These are phyloP conservation scores for Stagonosporopsis vannaccii DNA, from an alignment of 2,329 filamentous ascomycete genomes.

Conservation along the genomic window DNA sequence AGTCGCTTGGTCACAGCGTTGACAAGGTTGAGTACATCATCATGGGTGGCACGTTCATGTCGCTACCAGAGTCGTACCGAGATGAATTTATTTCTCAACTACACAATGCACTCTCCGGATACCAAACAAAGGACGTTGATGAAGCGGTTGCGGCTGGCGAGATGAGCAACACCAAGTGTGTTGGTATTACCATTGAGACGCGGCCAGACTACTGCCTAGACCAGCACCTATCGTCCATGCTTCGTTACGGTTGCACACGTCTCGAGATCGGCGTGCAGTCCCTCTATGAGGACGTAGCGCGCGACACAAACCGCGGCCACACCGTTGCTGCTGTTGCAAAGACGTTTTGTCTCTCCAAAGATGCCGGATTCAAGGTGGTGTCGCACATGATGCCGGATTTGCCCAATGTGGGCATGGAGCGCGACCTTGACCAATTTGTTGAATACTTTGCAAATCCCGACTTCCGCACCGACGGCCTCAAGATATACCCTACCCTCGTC, in stretches of 20 bases:
- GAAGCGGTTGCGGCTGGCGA: slow-evolving; percentile 93
- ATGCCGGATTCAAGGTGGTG: slow-evolving; percentile 98
- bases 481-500: slow-evolving; percentile 97
- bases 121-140: slow-evolving; percentile 92
- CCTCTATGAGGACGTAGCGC: slow-evolving; percentile 96
- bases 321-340: slow-evolving; percentile 95
- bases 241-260: slow-evolving; percentile 95
- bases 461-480: slow-evolving; percentile 94
- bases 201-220: slow-evolving; percentile 96
- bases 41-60: slow-evolving; percentile 99
- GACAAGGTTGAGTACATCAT: slow-evolving; percentile 99
- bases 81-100: slow-evolving; percentile 94
- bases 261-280: slow-evolving; percentile 96
- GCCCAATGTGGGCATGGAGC: slow-evolving; percentile 97
- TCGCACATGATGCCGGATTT: slow-evolving; percentile 99
- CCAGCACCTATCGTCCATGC: slow-evolving; percentile 93
- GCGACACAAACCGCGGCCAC: slow-evolving; percentile 96
- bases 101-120: slow-evolving; percentile 95
- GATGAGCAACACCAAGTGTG: slow-evolving; percentile 97
- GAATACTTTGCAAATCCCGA: slow-evolving; percentile 98
- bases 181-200: slow-evolving; percentile 98
- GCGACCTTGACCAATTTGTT: slow-evolving; percentile 93
- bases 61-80: slow-evolving; percentile 83
- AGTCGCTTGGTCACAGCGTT: slow-evolving; percentile 92
- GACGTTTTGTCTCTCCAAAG: slow-evolving; percentile 96